Evolutionary conservation across 129 eudicot genomes (phyloP).

Genomic region (Solidago caesia): DNA sequence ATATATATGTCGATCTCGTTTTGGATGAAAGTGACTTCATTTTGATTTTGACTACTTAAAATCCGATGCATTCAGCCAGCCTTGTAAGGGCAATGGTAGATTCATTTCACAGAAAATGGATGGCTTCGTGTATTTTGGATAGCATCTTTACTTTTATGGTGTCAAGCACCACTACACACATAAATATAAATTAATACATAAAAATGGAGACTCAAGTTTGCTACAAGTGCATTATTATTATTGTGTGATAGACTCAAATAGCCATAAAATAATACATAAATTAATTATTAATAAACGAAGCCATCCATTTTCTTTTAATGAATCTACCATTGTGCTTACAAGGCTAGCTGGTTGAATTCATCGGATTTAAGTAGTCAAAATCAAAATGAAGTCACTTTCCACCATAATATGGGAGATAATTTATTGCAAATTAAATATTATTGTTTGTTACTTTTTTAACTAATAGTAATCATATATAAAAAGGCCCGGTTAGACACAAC

Average conservation of each 20-base stretch:
- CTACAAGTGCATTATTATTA: not conserved
- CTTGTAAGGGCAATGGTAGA: not conserved
- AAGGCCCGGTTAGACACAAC: too few relatives aligned
- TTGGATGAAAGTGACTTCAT: not conserved
- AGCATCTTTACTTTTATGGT: not conserved
- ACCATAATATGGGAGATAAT: too few relatives aligned
- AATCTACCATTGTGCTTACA: too few relatives aligned
- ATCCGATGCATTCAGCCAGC: conserved; percentile 17
- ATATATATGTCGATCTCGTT: not conserved
- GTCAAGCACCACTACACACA: conserved; percentile 17
- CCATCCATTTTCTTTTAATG: too few relatives aligned
- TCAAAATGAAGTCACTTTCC: too few relatives aligned
- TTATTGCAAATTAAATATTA: too few relatives aligned
- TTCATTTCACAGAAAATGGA: conserved; percentile 15
- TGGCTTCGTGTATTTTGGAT: not conserved
- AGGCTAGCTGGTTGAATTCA: too few relatives aligned
- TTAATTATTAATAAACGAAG: too few relatives aligned
- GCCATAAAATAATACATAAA: too few relatives aligned
- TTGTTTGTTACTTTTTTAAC: too few relatives aligned
- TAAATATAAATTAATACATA: conserved; percentile 11
- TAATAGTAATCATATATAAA: too few relatives aligned
- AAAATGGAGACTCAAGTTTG: conserved; percentile 12
- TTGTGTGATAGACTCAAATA: not conserved
- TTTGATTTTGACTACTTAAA: conserved; percentile 26
- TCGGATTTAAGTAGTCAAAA: too few relatives aligned